Evolutionary conservation across 305 asterid species (phyloP).

Genomic region (Coffea humblotiana): DNA sequence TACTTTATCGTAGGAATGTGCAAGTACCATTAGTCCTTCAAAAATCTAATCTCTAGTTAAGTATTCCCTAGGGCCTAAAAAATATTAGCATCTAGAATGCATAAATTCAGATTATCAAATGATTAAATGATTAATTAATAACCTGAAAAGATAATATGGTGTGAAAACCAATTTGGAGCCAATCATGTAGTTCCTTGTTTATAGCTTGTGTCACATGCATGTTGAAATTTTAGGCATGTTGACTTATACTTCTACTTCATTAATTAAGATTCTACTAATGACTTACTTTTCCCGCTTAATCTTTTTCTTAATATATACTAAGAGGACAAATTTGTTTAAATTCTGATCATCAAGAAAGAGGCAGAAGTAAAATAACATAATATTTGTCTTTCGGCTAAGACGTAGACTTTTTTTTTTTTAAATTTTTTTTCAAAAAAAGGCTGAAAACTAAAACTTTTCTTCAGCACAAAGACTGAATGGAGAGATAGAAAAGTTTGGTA

Average conservation of each 20-base stretch:
- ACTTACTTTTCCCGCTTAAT: neutral
- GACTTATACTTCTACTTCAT: no score
- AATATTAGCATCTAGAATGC: neutral
- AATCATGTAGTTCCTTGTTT: neutral
- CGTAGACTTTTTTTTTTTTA: no score
- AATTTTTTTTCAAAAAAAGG: no score
- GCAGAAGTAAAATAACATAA: neutral
- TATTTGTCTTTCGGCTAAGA: neutral
- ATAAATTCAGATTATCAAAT: neutral
- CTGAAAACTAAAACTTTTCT: constrained; percentile 1
- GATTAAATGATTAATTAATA: neutral
- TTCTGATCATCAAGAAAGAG: neutral
- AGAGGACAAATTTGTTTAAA: neutral
- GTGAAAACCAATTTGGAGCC: neutral
- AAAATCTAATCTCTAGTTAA: neutral
- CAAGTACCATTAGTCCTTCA: neutral
- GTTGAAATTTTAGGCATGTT: neutral
- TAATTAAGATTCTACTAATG: no score
- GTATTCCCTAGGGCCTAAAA: neutral
- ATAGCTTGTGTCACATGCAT: constrained; percentile 11
- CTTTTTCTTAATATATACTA: neutral
- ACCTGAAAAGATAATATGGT: neutral
- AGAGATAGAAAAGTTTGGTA: neutral
- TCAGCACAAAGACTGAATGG: neutral
- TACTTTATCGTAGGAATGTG: neutral